A percentile compares a stretch with the other conserved stretches of the same genome.
These are phyloP conservation scores for Ammopiptanthus mongolicus DNA, from an alignment of 306 rosid genomes.

Conservation along the genomic window DNA sequence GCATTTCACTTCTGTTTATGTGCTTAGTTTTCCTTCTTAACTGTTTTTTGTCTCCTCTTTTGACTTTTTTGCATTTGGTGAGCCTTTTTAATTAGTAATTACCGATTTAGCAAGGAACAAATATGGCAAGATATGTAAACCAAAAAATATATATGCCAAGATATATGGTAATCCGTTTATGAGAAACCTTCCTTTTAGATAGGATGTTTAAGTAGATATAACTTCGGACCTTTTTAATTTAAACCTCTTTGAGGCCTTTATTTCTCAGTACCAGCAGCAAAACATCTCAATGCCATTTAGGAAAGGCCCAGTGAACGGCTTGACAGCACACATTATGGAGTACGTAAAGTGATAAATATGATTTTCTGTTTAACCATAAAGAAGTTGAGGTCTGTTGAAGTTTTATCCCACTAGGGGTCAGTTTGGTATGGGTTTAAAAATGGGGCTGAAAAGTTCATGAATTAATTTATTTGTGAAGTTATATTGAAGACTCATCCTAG, in stretches of 20 bases:
- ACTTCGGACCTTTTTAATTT: not conserved
- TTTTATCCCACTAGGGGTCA: too few species aligned
- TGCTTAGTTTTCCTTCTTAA: slow-evolving; percentile 1
- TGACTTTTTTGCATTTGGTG: not conserved
- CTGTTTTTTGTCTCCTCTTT: not conserved
- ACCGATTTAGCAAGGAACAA: not conserved
- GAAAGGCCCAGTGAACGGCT: not conserved
- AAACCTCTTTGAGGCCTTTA: not conserved
- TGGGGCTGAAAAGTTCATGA: too few species aligned
- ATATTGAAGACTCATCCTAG: too few species aligned
- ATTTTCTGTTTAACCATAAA: not conserved
- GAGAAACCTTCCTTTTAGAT: not conserved
- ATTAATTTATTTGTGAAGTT: too few species aligned
- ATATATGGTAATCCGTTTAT: not conserved
- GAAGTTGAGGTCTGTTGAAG: not conserved
- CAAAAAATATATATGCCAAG: not conserved
- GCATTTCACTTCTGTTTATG: slow-evolving; percentile 2
- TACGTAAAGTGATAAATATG: not conserved
- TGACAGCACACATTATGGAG: not conserved
- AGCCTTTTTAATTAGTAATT: not conserved
- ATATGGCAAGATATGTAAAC: not conserved
- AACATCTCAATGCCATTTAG: not conserved
- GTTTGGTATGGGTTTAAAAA: too few species aligned
- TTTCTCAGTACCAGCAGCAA: not conserved
- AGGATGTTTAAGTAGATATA: not conserved